Evolutionary conservation across 2,329 filamentous ascomycete genomes (phyloP).

Genomic region (Calonectria henricotiae): DNA sequence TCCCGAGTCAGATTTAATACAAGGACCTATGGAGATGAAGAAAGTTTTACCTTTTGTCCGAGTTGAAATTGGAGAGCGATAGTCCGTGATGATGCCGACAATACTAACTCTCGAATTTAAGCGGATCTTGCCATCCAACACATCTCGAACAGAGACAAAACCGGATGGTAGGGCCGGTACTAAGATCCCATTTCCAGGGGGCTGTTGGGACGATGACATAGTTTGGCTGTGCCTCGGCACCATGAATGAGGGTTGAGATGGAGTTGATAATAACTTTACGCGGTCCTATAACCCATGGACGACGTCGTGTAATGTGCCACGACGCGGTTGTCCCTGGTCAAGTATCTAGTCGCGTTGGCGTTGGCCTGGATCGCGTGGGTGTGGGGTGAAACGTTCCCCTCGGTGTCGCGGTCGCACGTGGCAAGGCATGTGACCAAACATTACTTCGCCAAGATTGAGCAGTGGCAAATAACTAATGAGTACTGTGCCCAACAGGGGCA

Average conservation of each 20-base stretch:
- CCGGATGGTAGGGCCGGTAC: conserved; percentile 43
- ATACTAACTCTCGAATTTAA: conserved; percentile 67
- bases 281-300: conserved; percentile 30
- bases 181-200: conserved; percentile 31
- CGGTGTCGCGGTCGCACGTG: conserved; percentile 52
- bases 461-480: conserved; percentile 28
- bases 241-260: conserved; percentile 1
- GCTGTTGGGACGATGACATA: conserved; percentile 34
- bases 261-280: conserved; percentile 19
- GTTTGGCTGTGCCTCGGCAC: conserved; percentile 24
- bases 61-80: conserved; percentile 68
- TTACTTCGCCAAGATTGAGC: background rate
- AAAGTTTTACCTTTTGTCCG: conserved; percentile 65
- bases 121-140: conserved; percentile 61
- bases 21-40: background rate
- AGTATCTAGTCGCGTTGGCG: conserved; percentile 38
- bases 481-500: background rate
- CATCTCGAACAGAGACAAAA: conserved; percentile 57
- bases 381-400: conserved; percentile 31
- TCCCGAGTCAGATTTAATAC: conserved; percentile 25
- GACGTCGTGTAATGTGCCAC: conserved; percentile 20
- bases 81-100: conserved; percentile 81
- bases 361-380: conserved; percentile 11
- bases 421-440: conserved; percentile 41
- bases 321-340: conserved; percentile 42